phyloP scores from a whole-genome alignment of 1,284 basidiomycete genomes.

The Cryptococcus maquisensis region DNA sequence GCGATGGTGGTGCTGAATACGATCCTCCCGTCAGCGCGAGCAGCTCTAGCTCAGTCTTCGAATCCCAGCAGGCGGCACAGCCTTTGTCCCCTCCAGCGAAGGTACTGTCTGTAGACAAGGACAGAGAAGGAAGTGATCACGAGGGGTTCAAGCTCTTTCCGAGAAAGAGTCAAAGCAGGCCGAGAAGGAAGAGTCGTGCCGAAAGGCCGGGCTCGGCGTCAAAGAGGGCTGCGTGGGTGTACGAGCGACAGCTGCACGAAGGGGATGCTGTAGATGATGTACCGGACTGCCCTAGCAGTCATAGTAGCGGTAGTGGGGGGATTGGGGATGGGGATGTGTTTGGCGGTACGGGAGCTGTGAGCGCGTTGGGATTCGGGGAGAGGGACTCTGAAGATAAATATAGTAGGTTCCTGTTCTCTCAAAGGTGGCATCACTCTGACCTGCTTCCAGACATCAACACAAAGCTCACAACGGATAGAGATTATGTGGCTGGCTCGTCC shows the following conservation, averaged over 20 bases:
- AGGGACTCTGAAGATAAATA: not conserved
- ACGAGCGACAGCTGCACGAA: slow-evolving; percentile 1
- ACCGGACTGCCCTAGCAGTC: slow-evolving; percentile 3
- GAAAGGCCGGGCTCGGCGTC: slow-evolving; percentile 1
- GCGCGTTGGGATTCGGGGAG: not conserved
- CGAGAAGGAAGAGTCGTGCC: slow-evolving; percentile 2
- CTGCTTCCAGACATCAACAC: slow-evolving; percentile 2
- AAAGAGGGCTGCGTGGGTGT: slow-evolving; percentile 12
- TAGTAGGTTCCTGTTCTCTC: too few species aligned
- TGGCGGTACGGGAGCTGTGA: not conserved
- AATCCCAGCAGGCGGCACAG: not conserved
- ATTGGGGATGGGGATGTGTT: not conserved
- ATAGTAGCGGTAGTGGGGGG: not conserved
- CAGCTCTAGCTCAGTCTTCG: slow-evolving; percentile 6
- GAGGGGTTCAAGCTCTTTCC: slow-evolving; percentile 5
- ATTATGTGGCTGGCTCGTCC: not conserved
- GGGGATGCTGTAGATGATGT: not conserved
- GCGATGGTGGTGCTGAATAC: not conserved
- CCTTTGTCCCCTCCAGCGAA: not conserved
- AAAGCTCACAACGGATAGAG: slow-evolving; percentile 9
- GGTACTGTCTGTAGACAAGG: not conserved
- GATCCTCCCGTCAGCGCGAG: slow-evolving; percentile 3
- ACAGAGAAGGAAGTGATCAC: not conserved
- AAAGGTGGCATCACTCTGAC: not conserved
- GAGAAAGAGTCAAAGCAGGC: slow-evolving; percentile 1